These are phyloP conservation scores for Fraxinus dipetala DNA, from an alignment of 305 asterid species.

Conservation along the genomic window DNA sequence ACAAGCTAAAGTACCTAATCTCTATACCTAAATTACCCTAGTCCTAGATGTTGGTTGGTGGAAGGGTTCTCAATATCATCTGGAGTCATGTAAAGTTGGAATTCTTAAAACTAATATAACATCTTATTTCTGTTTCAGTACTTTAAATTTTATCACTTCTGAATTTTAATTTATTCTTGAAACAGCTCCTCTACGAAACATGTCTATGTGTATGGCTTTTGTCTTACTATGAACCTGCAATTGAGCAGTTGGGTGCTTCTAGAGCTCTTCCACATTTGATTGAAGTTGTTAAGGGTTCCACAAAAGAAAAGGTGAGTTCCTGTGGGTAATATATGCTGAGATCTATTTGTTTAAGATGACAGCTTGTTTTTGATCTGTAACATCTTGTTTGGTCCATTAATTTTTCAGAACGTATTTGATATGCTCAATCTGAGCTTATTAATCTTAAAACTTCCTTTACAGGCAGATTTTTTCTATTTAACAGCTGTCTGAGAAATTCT, in stretches of 20 bases:
- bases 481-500: constrained; percentile 17
- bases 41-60: constrained; percentile 13
- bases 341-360: constrained; percentile 14
- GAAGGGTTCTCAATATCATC: constrained; percentile 22
- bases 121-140: constrained; percentile 8
- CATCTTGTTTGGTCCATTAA: constrained; percentile 11
- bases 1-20: background rate
- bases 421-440: constrained; percentile 20
- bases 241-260: constrained; percentile 75
- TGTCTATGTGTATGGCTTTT: constrained; percentile 92
- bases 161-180: constrained; percentile 20
- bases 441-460: background rate
- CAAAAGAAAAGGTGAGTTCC: constrained; percentile 76
- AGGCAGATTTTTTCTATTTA: background rate
- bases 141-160: constrained; percentile 3
- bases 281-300: constrained; percentile 81
- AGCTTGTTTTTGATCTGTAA: constrained; percentile 12
- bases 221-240: constrained; percentile 84
- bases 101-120: background rate
- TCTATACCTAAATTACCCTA: background rate
- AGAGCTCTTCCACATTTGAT: constrained; percentile 61
- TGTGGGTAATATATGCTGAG: background rate
- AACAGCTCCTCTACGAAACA: constrained; percentile 90
- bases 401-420: constrained; percentile 1
- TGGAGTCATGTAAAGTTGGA: constrained; percentile 10